These are phyloP conservation scores for Phytophthora pluvialis DNA, from an alignment of 352 stramenopile species.

Conservation along the genomic window DNA sequence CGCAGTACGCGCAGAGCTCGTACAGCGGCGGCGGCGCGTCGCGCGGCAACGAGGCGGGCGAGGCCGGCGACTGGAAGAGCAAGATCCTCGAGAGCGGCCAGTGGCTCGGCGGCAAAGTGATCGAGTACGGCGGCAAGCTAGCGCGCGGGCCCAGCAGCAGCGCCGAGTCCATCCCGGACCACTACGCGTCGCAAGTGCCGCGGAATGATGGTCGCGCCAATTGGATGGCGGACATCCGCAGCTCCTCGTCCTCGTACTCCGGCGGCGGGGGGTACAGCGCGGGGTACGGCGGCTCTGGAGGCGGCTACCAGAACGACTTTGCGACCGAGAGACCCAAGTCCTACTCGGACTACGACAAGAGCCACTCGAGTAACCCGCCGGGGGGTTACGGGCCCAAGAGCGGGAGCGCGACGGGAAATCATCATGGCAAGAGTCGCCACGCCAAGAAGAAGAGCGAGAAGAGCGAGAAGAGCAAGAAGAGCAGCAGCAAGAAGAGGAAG, in stretches of 20 bases:
- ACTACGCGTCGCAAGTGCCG: conserved; percentile 48
- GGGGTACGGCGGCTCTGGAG: conserved; percentile 23
- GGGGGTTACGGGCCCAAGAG: conserved; percentile 23
- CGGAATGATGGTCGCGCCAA: conserved; percentile 75
- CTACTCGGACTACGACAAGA: conserved; percentile 50
- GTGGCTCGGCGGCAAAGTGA: conserved; percentile 76
- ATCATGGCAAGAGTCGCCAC: conserved; percentile 34
- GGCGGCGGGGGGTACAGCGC: conserved; percentile 22
- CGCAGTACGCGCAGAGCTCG: conserved; percentile 34
- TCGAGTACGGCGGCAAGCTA: conserved; percentile 70
- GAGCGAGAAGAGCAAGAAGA: conserved; percentile 47
- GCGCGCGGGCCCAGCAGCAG: conserved; percentile 45
- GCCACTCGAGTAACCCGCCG: conserved; percentile 8
- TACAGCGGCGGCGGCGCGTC: conserved; percentile 32
- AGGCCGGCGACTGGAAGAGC: conserved; percentile 73
- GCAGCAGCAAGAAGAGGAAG: conserved; percentile 40
- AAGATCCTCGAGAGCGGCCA: conserved; percentile 74
- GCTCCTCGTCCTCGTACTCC: conserved; percentile 43
- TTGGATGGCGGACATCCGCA: conserved; percentile 82
- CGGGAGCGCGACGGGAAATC: conserved; percentile 4
- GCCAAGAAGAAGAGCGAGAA: conserved; percentile 54
- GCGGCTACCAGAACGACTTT: conserved; percentile 78
- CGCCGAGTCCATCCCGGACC: conserved; percentile 59
- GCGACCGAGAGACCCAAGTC: conserved; percentile 60
- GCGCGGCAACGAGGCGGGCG: conserved; percentile 1